A percentile compares a stretch with the other conserved stretches of the same genome.
These are phyloP conservation scores for Cystobasidium pallidum DNA, from an alignment of 1,284 basidiomycete species.

Conservation along the genomic window DNA sequence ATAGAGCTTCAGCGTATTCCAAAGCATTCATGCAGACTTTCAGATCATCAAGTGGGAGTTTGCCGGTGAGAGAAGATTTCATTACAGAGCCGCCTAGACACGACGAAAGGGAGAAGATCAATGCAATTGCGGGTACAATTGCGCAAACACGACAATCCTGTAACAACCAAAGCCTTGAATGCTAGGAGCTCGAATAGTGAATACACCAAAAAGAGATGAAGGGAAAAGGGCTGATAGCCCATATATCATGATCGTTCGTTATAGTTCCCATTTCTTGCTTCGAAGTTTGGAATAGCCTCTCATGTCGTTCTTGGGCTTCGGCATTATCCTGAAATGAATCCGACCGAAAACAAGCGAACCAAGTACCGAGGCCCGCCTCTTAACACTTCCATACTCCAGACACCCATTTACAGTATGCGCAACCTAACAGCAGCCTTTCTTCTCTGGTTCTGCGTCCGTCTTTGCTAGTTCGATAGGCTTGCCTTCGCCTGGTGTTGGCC, in stretches of 20 bases:
- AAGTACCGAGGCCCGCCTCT: not conserved
- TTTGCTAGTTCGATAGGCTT: constrained; percentile 63
- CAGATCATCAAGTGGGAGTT: too few species aligned
- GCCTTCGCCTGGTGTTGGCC: constrained; percentile 51
- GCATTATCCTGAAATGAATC: not conserved
- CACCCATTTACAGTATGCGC: not conserved
- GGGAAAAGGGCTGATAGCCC: not conserved
- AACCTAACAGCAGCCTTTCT: constrained; percentile 51
- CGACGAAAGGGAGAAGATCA: not conserved
- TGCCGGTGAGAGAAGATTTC: not conserved
- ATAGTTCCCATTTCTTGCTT: not conserved
- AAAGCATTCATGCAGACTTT: too few species aligned
- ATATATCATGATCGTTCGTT: not conserved
- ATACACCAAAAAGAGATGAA: not conserved
- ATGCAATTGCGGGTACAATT: not conserved
- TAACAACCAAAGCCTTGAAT: not conserved
- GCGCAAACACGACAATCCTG: not conserved
- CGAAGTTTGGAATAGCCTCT: not conserved
- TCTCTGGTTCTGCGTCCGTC: constrained; percentile 47
- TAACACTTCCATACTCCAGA: not conserved
- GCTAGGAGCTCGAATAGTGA: not conserved
- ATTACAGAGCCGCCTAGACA: not conserved
- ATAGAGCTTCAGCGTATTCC: not conserved
- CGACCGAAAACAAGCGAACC: not conserved
- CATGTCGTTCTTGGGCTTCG: not conserved